A percentile compares a stretch with the other conserved stretches of the same genome.
Evolutionary conservation across 176 grass and related monocot species (phyloP).

Genomic region (Puya raimondii): DNA sequence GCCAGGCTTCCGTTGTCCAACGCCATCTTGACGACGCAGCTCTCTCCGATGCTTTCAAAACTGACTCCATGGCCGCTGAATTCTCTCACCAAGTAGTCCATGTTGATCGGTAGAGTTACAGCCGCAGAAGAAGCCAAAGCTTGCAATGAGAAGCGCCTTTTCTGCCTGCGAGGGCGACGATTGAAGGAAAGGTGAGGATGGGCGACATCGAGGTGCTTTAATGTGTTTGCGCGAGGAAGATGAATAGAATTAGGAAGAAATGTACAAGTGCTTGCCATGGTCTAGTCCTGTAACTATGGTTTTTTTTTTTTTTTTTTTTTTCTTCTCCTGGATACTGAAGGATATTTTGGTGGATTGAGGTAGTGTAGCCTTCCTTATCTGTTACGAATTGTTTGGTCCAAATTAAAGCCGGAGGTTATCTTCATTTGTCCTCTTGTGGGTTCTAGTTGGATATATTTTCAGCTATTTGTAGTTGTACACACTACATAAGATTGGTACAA

Average conservation of each 20-base stretch:
- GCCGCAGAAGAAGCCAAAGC: constrained; percentile 10
- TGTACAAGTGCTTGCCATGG: constrained; percentile 29
- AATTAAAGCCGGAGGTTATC: background rate
- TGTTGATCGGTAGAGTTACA: constrained; percentile 24
- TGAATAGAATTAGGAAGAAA: constrained; percentile 12
- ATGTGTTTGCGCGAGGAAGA: constrained; percentile 7
- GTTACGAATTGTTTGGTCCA: background rate
- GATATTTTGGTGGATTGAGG: background rate
- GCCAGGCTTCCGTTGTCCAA: constrained; percentile 55
- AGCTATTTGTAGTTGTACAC: background rate
- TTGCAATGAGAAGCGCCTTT: constrained; percentile 10
- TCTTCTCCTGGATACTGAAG: background rate
- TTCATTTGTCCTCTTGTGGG: background rate
- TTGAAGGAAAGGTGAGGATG: constrained; percentile 1
- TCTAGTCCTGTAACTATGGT: background rate
- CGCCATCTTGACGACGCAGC: constrained; percentile 53
- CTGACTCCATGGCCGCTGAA: constrained; percentile 60
- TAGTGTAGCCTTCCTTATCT: background rate
- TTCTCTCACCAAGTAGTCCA: constrained; percentile 64
- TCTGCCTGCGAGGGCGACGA: constrained; percentile 4
- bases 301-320: background rate
- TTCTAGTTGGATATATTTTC: background rate
- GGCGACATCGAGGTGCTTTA: constrained; percentile 12
- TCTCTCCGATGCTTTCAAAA: constrained; percentile 52
- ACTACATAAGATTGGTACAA: too few relatives aligned